These are phyloP conservation scores for Epichloe brachyelytri DNA, from an alignment of 2,329 filamentous ascomycete species.

Conservation along the genomic window DNA sequence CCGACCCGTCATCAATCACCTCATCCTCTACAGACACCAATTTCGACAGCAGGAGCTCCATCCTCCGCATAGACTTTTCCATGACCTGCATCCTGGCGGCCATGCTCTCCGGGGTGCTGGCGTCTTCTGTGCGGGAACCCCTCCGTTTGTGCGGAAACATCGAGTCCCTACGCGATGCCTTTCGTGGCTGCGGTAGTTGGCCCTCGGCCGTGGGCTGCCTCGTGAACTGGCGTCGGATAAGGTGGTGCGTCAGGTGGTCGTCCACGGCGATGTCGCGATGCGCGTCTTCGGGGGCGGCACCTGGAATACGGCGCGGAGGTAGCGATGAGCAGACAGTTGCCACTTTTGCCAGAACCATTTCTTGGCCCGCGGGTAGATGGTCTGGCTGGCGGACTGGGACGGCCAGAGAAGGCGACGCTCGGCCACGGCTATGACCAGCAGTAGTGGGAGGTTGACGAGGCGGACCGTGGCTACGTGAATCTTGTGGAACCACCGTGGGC, in stretches of 20 bases:
- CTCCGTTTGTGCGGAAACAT: slow-evolving; percentile 41
- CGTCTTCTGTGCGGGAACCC: slow-evolving; percentile 31
- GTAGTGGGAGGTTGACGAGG: slow-evolving; percentile 59
- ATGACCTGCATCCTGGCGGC: slow-evolving; percentile 32
- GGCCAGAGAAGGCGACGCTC: slow-evolving; percentile 60
- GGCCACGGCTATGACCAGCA: slow-evolving; percentile 56
- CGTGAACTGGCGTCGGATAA: slow-evolving; percentile 44
- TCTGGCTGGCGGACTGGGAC: slow-evolving; percentile 9
- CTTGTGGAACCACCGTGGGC: slow-evolving; percentile 82
- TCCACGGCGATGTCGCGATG: slow-evolving; percentile 44
- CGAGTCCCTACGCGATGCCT: slow-evolving; percentile 38
- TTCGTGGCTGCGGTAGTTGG: slow-evolving; percentile 13
- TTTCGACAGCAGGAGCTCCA: slow-evolving; percentile 33
- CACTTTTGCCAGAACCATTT: slow-evolving; percentile 53
- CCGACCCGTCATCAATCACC: slow-evolving; percentile 12
- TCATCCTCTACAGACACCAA: slow-evolving; percentile 22
- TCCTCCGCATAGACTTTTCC: slow-evolving; percentile 35
- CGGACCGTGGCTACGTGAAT: slow-evolving; percentile 70
- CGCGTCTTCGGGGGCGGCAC: slow-evolving; percentile 49
- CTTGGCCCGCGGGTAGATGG: slow-evolving; percentile 13
- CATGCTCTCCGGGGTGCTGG: slow-evolving; percentile 31
- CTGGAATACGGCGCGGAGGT: slow-evolving; percentile 62
- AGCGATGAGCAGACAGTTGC: slow-evolving; percentile 57
- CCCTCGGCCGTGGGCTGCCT: slow-evolving; percentile 27
- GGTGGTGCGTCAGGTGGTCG: slow-evolving; percentile 43